These are phyloP conservation scores for Tulasnella sp. DNA, from an alignment of 768 basidiomycete species.

Conservation along the genomic window DNA sequence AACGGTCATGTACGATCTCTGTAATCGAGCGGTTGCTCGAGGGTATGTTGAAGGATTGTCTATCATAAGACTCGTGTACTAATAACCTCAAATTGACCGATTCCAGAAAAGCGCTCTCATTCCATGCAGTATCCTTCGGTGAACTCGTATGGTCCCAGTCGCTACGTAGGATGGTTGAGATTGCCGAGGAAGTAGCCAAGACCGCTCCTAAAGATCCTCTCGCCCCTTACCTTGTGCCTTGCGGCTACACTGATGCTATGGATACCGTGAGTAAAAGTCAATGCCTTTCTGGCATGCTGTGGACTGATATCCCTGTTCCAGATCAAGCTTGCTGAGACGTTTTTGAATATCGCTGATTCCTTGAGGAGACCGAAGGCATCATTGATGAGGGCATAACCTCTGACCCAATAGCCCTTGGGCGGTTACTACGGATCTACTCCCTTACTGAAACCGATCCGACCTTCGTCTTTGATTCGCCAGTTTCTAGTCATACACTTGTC, in stretches of 20 bases:
- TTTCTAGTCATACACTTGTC: too few species aligned
- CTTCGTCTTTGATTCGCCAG: too few species aligned
- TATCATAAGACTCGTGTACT: background rate
- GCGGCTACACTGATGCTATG: conserved; percentile 39
- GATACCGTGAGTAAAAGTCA: conserved; percentile 33
- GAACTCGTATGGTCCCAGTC: conserved; percentile 19
- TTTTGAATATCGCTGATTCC: conserved; percentile 45
- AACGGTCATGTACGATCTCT: conserved; percentile 29
- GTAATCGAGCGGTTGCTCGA: conserved; percentile 31
- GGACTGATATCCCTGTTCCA: conserved; percentile 28
- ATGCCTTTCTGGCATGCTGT: conserved; percentile 20
- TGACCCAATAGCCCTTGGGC: too few species aligned
- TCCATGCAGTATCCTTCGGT: conserved; percentile 49
- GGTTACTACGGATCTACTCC: too few species aligned
- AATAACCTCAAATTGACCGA: background rate
- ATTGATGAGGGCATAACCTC: conserved; percentile 28
- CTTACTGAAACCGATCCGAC: too few species aligned
- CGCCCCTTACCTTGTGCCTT: conserved; percentile 28
- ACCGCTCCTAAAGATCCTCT: conserved; percentile 32
- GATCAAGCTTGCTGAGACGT: conserved; percentile 45
- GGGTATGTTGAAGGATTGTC: conserved; percentile 28
- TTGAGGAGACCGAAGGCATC: conserved; percentile 43
- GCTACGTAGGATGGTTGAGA: conserved; percentile 38
- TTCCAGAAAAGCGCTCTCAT: conserved; percentile 43
- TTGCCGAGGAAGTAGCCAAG: conserved; percentile 39